phyloP scores from a whole-genome alignment of 495 filamentous ascomycete species.

The Bacidia rubella region DNA sequence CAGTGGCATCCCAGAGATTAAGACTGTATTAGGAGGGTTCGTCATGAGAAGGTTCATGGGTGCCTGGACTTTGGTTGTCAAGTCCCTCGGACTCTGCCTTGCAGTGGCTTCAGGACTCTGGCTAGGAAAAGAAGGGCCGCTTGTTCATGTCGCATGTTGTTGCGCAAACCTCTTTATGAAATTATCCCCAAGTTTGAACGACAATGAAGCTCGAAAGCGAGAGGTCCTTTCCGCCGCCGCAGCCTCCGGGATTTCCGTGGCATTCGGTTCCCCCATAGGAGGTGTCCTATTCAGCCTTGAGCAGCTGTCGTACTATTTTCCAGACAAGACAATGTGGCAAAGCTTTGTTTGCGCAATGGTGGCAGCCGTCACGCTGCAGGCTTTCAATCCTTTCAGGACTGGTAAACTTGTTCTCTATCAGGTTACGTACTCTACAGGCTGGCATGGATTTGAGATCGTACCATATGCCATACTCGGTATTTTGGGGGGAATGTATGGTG shows the following conservation, averaged over 20 bases:
- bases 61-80: slow-evolving; percentile 82
- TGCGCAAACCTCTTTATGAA: slow-evolving; percentile 95
- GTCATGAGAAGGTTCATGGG: slow-evolving; percentile 87
- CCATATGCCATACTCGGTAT: slow-evolving; percentile 83
- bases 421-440: slow-evolving; percentile 80
- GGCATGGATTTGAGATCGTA: slow-evolving; percentile 90
- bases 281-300: slow-evolving; percentile 88
- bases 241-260: slow-evolving; percentile 89
- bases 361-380: slow-evolving; percentile 83
- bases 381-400: slow-evolving; percentile 86
- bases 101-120: slow-evolving; percentile 92
- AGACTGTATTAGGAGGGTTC: slow-evolving; percentile 90
- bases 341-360: slow-evolving; percentile 99
- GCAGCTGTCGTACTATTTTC: slow-evolving; percentile 97
- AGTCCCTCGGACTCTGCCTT: slow-evolving; percentile 83
- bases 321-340: slow-evolving; percentile 99
- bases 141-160: slow-evolving; percentile 96
- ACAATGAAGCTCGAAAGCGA: slow-evolving; percentile 91
- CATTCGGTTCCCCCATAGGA: slow-evolving; percentile 93
- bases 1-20: slow-evolving; percentile 96
- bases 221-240: slow-evolving; percentile 92
- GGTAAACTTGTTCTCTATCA: slow-evolving; percentile 96
- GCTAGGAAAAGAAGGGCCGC: slow-evolving; percentile 95
- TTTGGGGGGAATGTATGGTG: slow-evolving; percentile 82
- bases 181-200: slow-evolving; percentile 64